Conservation (phyloP, 495 filamentous ascomycete species). For the Penicillium chermesinum region DNA sequence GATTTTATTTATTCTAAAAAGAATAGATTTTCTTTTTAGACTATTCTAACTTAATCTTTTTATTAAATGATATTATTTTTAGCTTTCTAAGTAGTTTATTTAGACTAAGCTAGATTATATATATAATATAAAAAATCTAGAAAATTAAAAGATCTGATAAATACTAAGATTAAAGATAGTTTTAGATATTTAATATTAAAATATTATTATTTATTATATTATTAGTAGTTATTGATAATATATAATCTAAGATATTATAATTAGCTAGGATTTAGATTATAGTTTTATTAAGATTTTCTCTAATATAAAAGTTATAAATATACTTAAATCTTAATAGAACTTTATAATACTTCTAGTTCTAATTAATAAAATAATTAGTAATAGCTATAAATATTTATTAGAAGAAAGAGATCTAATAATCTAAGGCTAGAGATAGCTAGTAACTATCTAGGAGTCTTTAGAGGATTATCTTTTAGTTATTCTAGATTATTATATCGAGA, state of each 20-base stretch:
- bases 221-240: not conserved
- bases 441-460: too few relatives aligned
- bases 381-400: too few relatives aligned
- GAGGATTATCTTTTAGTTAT: too few relatives aligned
- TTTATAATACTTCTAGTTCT: too few relatives aligned
- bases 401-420: too few relatives aligned
- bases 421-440: too few relatives aligned
- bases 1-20: not conserved
- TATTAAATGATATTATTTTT: not conserved
- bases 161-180: not conserved
- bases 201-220: not conserved
- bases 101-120: too few relatives aligned
- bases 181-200: conserved; percentile 1
- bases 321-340: too few relatives aligned
- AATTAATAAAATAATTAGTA: too few relatives aligned
- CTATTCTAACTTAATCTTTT: not conserved
- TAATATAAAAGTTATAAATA: not conserved
- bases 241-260: not conserved
- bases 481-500: too few relatives aligned
- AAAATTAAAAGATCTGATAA: not conserved
- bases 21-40: not conserved
- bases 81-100: too few relatives aligned
- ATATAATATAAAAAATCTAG: too few relatives aligned
- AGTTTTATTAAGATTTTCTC: not conserved
- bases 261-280: not conserved